A percentile compares a stretch with the other conserved stretches of the same genome.
These are phyloP conservation scores for Ilex asprella DNA, from an alignment of 257 asterid species.

Conservation along the genomic window DNA sequence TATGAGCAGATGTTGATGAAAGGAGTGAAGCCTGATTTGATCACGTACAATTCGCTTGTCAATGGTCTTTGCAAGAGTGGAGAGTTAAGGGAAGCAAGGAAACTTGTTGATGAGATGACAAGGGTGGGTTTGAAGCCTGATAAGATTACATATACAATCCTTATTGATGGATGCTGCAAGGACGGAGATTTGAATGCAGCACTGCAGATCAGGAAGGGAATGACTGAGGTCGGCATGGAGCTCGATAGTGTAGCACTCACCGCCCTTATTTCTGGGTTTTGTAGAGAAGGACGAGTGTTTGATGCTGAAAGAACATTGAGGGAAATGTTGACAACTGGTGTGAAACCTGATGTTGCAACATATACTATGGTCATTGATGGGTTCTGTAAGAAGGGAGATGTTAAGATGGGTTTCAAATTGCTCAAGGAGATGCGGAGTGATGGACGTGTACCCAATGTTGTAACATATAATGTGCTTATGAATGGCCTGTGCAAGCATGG, in stretches of 20 bases:
- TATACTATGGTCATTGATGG: conserved; percentile 72
- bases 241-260: conserved; percentile 71
- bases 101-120: conserved; percentile 50
- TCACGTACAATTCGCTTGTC: conserved; percentile 66
- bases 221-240: conserved; percentile 45
- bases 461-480: conserved; percentile 77
- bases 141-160: conserved; percentile 68
- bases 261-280: conserved; percentile 66
- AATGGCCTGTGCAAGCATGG: conserved; percentile 81
- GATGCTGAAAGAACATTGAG: conserved; percentile 59
- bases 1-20: conserved; percentile 51
- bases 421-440: conserved; percentile 70
- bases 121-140: conserved; percentile 78
- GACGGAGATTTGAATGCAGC: conserved; percentile 70
- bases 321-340: conserved; percentile 49
- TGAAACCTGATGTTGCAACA: conserved; percentile 50
- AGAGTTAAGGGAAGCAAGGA: conserved; percentile 44
- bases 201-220: conserved; percentile 30
- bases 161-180: conserved; percentile 64
- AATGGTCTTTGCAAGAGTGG: conserved; percentile 73
- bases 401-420: conserved; percentile 54
- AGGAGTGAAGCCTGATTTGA: conserved; percentile 56
- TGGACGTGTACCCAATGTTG: conserved; percentile 47
- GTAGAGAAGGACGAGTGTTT: conserved; percentile 38
- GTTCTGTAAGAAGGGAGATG: conserved; percentile 71